Conservation (phyloP, 345 rosid species). For the Acer yangbiense region DNA sequence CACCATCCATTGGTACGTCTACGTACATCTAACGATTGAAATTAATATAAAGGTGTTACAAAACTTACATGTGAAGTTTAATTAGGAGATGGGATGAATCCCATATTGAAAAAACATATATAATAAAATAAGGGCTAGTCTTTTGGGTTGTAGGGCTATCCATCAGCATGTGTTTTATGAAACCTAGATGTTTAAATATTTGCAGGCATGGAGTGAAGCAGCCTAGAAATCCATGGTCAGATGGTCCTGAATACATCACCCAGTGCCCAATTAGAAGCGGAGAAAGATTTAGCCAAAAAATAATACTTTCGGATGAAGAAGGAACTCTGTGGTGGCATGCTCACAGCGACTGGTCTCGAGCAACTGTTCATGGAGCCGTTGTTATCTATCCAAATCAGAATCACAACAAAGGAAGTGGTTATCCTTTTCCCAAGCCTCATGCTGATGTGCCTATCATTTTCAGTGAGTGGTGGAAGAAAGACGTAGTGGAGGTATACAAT, state of each 20-base stretch:
- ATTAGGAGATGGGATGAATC: no score
- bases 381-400: conserved; percentile 28
- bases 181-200: no score
- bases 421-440: conserved; percentile 36
- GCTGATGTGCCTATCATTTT: conserved; percentile 36
- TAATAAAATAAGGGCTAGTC: no score
- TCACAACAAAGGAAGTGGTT: conserved; percentile 6
- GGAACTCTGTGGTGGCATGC: conserved; percentile 42
- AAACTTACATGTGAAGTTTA: no score
- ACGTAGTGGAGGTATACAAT: conserved; percentile 17
- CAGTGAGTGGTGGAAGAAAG: conserved; percentile 49
- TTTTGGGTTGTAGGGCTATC: no score
- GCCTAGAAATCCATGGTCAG: conserved; percentile 46
- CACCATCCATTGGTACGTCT: conserved; percentile 33
- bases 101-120: no score
- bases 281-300: conserved; percentile 25
- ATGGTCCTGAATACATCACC: conserved; percentile 48
- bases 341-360: conserved; percentile 42
- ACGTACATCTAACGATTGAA: no score
- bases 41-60: no score
- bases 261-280: conserved; percentile 45
- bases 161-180: no score
- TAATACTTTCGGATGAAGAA: conserved; percentile 31
- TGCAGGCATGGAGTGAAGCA: conserved; percentile 50
- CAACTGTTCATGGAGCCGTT: conserved; percentile 44